Percentiles rank a stretch among this genome's conserved stretches.
phyloP scores from a whole-genome alignment of 768 basidiomycete genomes.

The Pilatotrama ljubarskyi region DNA sequence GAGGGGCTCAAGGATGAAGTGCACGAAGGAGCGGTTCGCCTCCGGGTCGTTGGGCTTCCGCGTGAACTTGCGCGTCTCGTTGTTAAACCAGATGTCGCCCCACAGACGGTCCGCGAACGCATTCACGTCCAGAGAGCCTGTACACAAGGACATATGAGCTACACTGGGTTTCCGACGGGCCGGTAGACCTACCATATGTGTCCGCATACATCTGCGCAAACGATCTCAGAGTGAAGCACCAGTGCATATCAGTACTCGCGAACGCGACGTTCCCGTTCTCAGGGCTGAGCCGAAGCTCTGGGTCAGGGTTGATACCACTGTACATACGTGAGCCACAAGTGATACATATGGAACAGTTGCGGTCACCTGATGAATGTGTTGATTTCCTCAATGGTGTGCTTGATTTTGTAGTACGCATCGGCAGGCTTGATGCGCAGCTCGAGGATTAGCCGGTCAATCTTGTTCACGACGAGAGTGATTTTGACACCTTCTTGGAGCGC shows the following conservation, averaged over 20 bases:
- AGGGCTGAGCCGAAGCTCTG: slow-evolving; percentile 85
- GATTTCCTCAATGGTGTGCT: slow-evolving; percentile 97
- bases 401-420: slow-evolving; percentile 99
- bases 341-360: background rate
- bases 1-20: slow-evolving; percentile 93
- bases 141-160: background rate
- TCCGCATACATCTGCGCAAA: slow-evolving; percentile 97
- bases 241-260: slow-evolving; percentile 94
- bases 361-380: slow-evolving; percentile 91
- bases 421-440: slow-evolving; percentile 93
- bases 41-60: slow-evolving; percentile 82
- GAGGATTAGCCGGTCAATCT: slow-evolving; percentile 95
- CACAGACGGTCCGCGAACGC: slow-evolving; percentile 90
- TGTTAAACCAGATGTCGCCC: slow-evolving; percentile 97
- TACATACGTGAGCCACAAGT: background rate
- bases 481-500: slow-evolving; percentile 86
- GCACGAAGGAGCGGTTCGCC: slow-evolving; percentile 82
- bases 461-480: slow-evolving; percentile 94
- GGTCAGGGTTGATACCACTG: slow-evolving; percentile 85
- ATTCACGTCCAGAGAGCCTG: slow-evolving; percentile 77
- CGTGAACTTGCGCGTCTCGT: slow-evolving; percentile 83
- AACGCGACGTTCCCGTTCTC: slow-evolving; percentile 97
- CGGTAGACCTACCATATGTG: slow-evolving; percentile 65
- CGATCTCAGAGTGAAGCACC: slow-evolving; percentile 93
- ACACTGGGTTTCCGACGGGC: background rate